phyloP scores from a whole-genome alignment of 1,284 basidiomycete genomes.

The Microbotryum scabiosae region DNA sequence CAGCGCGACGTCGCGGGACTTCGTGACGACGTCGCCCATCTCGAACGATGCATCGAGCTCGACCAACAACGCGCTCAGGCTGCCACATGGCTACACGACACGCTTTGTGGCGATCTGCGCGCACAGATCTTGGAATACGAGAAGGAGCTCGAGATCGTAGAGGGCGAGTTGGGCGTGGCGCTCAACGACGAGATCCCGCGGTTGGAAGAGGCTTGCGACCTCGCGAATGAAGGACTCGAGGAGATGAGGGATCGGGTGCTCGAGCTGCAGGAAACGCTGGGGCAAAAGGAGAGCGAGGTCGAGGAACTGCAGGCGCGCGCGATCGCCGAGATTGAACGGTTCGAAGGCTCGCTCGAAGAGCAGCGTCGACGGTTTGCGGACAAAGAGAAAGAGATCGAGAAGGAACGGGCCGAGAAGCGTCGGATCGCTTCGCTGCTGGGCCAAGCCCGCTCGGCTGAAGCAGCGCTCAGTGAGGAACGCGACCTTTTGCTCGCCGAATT shows the following conservation, averaged over 20 bases:
- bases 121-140: background rate
- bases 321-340: background rate
- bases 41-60: background rate
- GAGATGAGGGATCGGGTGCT: background rate
- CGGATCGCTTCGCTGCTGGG: background rate
- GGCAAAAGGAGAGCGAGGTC: background rate
- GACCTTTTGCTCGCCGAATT: no score
- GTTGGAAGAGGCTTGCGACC: background rate
- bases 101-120: no score
- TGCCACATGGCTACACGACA: no score
- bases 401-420: background rate
- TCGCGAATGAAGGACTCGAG: background rate
- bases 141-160: background rate
- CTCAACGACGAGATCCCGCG: slow-evolving; percentile 1
- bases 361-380: background rate
- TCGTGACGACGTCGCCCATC: slow-evolving; percentile 3
- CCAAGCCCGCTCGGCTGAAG: no score
- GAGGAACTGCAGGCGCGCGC: background rate
- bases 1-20: slow-evolving; percentile 13
- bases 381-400: background rate
- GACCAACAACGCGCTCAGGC: no score
- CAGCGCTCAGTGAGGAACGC: no score
- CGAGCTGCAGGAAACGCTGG: slow-evolving; percentile 1
- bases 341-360: background rate
- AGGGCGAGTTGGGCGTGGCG: slow-evolving; percentile 1